These are phyloP conservation scores for Meripilus lineatus DNA, from an alignment of 1,284 basidiomycete species.

Conservation along the genomic window DNA sequence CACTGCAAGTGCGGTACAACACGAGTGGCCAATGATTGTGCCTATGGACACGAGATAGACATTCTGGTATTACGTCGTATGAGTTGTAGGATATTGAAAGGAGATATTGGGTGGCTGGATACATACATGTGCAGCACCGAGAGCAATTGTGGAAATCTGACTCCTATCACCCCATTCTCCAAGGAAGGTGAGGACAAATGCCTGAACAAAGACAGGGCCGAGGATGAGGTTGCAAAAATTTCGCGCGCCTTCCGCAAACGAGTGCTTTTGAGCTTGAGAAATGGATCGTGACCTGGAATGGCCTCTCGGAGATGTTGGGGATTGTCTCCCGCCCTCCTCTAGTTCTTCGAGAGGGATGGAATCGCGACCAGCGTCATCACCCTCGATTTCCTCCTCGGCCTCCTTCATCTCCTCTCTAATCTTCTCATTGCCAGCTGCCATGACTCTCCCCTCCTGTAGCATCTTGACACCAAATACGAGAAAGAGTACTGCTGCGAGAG, in stretches of 20 bases:
- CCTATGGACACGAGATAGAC: slow-evolving; percentile 83
- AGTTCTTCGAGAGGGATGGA: slow-evolving; percentile 57
- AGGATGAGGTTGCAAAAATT: slow-evolving; percentile 83
- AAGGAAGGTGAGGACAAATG: slow-evolving; percentile 92
- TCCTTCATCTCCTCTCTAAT: slow-evolving; percentile 92
- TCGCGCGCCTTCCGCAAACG: slow-evolving; percentile 62
- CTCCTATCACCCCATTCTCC: slow-evolving; percentile 99
- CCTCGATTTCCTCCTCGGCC: slow-evolving; percentile 85
- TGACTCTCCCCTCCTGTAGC: slow-evolving; percentile 74
- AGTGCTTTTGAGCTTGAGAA: slow-evolving; percentile 20
- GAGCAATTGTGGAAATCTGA: slow-evolving; percentile 95
- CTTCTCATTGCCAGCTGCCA: slow-evolving; percentile 74
- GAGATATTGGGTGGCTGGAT: slow-evolving; percentile 18
- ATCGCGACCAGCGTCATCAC: slow-evolving; percentile 49
- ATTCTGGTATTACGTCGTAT: slow-evolving; percentile 38
- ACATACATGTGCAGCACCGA: slow-evolving; percentile 93
- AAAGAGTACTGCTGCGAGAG: slow-evolving; percentile 78
- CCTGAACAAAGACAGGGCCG: slow-evolving; percentile 93
- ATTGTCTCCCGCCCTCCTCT: slow-evolving; percentile 45
- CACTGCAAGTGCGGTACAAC: slow-evolving; percentile 88
- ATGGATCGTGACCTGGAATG: slow-evolving; percentile 14
- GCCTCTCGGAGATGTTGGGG: slow-evolving; percentile 3
- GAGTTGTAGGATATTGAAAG: slow-evolving; percentile 9
- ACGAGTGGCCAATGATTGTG: slow-evolving; percentile 84
- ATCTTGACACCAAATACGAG: slow-evolving; percentile 86